Evolutionary conservation across 2,329 filamentous ascomycete genomes (phyloP).

Genomic region (Aspergillus sp.): DNA sequence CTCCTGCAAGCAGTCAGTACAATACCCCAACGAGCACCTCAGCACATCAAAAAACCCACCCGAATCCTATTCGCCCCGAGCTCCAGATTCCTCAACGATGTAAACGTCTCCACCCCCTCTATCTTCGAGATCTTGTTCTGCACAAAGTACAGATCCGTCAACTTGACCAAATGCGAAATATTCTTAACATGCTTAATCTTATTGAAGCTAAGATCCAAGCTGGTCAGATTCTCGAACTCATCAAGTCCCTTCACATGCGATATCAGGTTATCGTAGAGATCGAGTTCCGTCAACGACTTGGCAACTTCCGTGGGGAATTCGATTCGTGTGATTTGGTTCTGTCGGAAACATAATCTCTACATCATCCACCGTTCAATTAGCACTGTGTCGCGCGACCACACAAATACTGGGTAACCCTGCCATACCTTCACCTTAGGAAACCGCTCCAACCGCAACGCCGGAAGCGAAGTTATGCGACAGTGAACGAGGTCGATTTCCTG

Average conservation of each 20-base stretch:
- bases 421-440: conserved; percentile 70
- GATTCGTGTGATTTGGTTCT: conserved; percentile 83
- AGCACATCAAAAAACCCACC: conserved; percentile 33
- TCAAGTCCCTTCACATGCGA: conserved; percentile 83
- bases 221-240: conserved; percentile 71
- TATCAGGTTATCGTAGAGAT: conserved; percentile 96
- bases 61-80: conserved; percentile 89
- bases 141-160: conserved; percentile 86
- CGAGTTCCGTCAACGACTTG: conserved; percentile 74
- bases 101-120: conserved; percentile 76
- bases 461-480: conserved; percentile 76
- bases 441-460: conserved; percentile 76
- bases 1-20: conserved; percentile 50
- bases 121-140: conserved; percentile 92
- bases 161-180: conserved; percentile 71
- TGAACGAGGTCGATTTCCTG: conserved; percentile 90
- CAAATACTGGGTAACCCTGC: not conserved
- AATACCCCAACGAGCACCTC: not conserved
- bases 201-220: conserved; percentile 93
- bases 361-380: not conserved
- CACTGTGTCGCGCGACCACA: conserved; percentile 2
- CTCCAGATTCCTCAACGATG: conserved; percentile 78
- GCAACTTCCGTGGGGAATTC: conserved; percentile 70
- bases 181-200: conserved; percentile 99
- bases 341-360: conserved; percentile 79